Conservation (phyloP, 2,329 filamentous ascomycete species). For the Neospermospora avenae region DNA sequence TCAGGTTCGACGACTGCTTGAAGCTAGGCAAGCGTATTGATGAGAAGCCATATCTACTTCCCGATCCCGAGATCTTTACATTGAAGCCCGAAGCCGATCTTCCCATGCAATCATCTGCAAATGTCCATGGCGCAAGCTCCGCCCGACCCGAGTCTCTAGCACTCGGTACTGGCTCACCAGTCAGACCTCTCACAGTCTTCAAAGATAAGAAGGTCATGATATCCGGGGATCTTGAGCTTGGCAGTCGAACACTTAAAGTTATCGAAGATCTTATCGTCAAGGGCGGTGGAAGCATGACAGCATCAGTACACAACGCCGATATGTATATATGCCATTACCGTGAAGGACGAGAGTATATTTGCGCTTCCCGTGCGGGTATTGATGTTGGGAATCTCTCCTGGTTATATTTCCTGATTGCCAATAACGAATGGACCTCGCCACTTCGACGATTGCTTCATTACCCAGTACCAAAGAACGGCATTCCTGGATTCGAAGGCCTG, state of each 20-base stretch:
- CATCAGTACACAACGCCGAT: constrained; percentile 65
- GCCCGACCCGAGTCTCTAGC: constrained; percentile 42
- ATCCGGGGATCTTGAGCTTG: constrained; percentile 69
- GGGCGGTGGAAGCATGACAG: constrained; percentile 68
- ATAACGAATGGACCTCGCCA: constrained; percentile 85
- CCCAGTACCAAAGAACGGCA: constrained; percentile 71
- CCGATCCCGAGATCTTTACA: constrained; percentile 79
- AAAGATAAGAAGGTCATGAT: constrained; percentile 74
- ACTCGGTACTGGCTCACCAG: constrained; percentile 43
- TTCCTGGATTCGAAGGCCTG: constrained; percentile 73
- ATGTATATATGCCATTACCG: constrained; percentile 87
- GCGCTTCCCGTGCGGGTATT: constrained; percentile 72
- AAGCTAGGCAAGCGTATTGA: constrained; percentile 89
- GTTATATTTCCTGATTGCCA: constrained; percentile 88
- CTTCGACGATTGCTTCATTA: constrained; percentile 84
- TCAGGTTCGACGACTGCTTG: constrained; percentile 93
- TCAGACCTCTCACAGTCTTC: constrained; percentile 69
- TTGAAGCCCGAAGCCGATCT: constrained; percentile 53
- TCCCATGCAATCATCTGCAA: constrained; percentile 53
- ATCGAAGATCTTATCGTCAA: constrained; percentile 67
- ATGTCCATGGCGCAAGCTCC: constrained; percentile 66
- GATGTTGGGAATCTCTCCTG: constrained; percentile 90
- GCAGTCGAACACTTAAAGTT: constrained; percentile 60
- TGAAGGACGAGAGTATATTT: constrained; percentile 73
- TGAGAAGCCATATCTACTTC: constrained; percentile 80